Evolutionary conservation across 2,329 filamentous ascomycete genomes (phyloP), one percentile per base, ranked within the genome.

Genomic region (Chaetomiaceae sp.): DNA sequence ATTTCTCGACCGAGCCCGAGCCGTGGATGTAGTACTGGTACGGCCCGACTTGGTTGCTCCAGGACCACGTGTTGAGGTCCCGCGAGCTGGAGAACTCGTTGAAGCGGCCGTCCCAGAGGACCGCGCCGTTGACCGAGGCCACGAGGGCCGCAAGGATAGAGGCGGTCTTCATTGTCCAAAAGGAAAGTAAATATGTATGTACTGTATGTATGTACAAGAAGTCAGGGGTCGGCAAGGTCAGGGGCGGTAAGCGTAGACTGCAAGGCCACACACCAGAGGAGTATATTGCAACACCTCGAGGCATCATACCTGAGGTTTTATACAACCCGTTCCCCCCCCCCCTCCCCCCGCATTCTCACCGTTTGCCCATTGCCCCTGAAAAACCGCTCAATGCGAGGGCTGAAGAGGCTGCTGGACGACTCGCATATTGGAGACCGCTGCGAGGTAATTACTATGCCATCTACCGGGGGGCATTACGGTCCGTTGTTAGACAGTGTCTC

Each of bases 11-110:
- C 1, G 71, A 47, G 10, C 75, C 77, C 4, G 72, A 71, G 33
- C 86, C 86, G 71, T 89, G 86, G 65, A 89, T 88, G 72, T 89
- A 89, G 74, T 86, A 89, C 68, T 89, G 85, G 70, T 86, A 89
- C 0, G 82, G 78, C 23, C 82, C 82, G 62, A 86, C 80, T 68
- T 85, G 79, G 67, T 82, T 86, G n/a, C 75, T 75, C 78, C 80
- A 88, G 4, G 78, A 82, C 84, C 84, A 86, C 36, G 76, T 75
- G 61, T 75, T 71, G 27, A 86, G 73, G 65, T 85, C 81, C 2
- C 73, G 61, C 37, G 74, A 74, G 8, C 76, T 71, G 14, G 71
- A 69, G 58, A 83, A 70, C 52, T 81, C 76, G 66, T 85, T 85
- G 73, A 85, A 82, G 45, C 82, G 78, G 25, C 83, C 83, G 65